A percentile compares a stretch with the other conserved stretches of the same genome.
Conservation (phyloP, 768 basidiomycete species). For the Mycena filopes region DNA sequence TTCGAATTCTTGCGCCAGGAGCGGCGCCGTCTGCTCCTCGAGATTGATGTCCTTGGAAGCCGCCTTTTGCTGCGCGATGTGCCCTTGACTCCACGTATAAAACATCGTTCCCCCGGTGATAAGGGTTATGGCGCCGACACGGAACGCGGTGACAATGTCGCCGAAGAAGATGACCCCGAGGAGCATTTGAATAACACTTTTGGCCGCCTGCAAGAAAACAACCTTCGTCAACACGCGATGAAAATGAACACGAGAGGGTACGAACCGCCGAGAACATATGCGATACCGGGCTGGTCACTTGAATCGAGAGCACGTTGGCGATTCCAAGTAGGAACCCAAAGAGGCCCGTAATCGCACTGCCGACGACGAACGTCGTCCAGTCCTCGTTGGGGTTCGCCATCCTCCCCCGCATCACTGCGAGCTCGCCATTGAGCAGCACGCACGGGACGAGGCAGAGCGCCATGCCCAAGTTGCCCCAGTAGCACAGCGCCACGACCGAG, state of each 20-base stretch:
- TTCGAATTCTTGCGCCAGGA: too few relatives aligned
- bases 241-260: conserved; percentile 1
- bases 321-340: conserved; percentile 86
- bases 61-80: too few relatives aligned
- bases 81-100: conserved; percentile 61
- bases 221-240: conserved; percentile 1
- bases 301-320: conserved; percentile 82
- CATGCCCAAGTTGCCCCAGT: conserved; percentile 26
- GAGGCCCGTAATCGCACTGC: conserved; percentile 59
- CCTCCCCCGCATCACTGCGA: background rate
- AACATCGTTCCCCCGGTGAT: conserved; percentile 73
- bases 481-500: conserved; percentile 22
- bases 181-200: conserved; percentile 79
- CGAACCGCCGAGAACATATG: conserved; percentile 77
- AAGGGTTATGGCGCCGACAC: conserved; percentile 65
- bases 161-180: conserved; percentile 73
- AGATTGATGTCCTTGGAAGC: background rate
- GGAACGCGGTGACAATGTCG: conserved; percentile 74
- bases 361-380: conserved; percentile 31
- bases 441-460: conserved; percentile 9
- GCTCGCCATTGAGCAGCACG: conserved; percentile 23
- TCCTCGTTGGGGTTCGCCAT: conserved; percentile 4
- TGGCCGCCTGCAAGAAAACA: conserved; percentile 63
- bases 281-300: conserved; percentile 82
- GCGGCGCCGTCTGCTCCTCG: background rate